A percentile compares a stretch with the other conserved stretches of the same genome.
These are phyloP conservation scores for Echinochloa phyllopogon DNA, from an alignment of 176 grass and related monocot genomes.

Conservation along the genomic window DNA sequence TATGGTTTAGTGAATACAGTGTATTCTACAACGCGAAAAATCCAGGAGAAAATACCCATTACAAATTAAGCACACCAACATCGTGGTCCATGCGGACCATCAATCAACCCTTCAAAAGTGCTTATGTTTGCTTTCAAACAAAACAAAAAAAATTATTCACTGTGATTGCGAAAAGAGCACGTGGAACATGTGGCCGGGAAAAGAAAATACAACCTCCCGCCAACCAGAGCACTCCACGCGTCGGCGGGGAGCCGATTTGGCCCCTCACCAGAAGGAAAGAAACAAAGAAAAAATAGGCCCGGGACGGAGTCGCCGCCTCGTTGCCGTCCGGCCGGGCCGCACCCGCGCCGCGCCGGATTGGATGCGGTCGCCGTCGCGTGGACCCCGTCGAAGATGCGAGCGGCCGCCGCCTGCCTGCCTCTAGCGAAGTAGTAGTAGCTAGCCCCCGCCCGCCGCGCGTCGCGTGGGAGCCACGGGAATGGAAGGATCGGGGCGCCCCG, in stretches of 20 bases:
- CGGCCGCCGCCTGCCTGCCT: background rate
- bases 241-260: background rate
- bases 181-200: conserved; percentile 2
- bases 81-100: background rate
- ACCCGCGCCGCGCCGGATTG: no score
- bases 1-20: no score
- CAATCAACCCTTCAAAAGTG: background rate
- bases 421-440: background rate
- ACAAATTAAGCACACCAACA: background rate
- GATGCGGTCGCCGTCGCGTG: conserved; percentile 39
- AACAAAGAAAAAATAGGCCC: no score
- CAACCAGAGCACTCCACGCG: conserved; percentile 10
- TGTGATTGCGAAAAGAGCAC: background rate
- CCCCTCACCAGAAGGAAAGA: background rate
- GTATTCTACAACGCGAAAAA: no score
- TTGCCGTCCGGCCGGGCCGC: background rate
- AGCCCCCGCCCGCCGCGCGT: background rate
- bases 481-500: background rate
- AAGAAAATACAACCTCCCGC: background rate
- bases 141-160: no score
- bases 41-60: background rate
- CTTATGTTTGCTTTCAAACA: background rate
- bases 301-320: conserved; percentile 14
- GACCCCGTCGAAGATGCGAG: conserved; percentile 33
- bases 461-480: background rate